phyloP scores from a whole-genome alignment of 1,139 yeast species.

The Scheffersomyces illinoinensis region DNA sequence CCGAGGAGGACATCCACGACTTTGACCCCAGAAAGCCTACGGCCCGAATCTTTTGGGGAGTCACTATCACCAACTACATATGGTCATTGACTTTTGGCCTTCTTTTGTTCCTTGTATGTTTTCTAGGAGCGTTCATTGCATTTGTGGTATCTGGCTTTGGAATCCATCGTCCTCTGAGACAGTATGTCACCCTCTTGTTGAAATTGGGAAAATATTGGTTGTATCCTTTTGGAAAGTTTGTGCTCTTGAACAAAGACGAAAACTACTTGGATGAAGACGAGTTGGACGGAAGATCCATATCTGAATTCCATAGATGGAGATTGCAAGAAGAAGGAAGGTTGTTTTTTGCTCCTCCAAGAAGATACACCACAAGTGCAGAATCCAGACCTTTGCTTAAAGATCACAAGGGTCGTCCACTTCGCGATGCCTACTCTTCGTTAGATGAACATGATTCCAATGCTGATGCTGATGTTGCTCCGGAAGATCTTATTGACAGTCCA shows the following conservation, averaged over 20 bases:
- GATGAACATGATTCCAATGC: constrained; percentile 15
- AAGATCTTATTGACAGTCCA: constrained; percentile 31
- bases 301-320: constrained; percentile 90
- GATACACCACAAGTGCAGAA: constrained; percentile 33
- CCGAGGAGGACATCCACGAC: constrained; percentile 92
- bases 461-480: constrained; percentile 17
- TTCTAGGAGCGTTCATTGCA: constrained; percentile 43
- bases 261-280: constrained; percentile 85
- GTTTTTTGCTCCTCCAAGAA: constrained; percentile 67
- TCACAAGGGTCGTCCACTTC: constrained; percentile 44
- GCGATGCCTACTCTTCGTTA: constrained; percentile 40
- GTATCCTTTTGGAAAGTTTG: constrained; percentile 89
- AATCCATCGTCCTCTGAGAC: constrained; percentile 34
- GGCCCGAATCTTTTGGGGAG: constrained; percentile 58
- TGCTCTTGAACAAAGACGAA: constrained; percentile 73
- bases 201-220: constrained; percentile 70
- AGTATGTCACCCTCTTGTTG: constrained; percentile 62
- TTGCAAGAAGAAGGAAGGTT: constrained; percentile 70
- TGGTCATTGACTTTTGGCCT: constrained; percentile 80
- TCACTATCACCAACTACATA: constrained; percentile 66
- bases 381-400: constrained; percentile 44
- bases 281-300: constrained; percentile 81
- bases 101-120: constrained; percentile 53
- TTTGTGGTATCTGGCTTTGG: constrained; percentile 52
- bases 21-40: constrained; percentile 46